These are phyloP conservation scores for Aspergillus latus DNA, from an alignment of 2,329 filamentous ascomycete genomes.

Conservation along the genomic window DNA sequence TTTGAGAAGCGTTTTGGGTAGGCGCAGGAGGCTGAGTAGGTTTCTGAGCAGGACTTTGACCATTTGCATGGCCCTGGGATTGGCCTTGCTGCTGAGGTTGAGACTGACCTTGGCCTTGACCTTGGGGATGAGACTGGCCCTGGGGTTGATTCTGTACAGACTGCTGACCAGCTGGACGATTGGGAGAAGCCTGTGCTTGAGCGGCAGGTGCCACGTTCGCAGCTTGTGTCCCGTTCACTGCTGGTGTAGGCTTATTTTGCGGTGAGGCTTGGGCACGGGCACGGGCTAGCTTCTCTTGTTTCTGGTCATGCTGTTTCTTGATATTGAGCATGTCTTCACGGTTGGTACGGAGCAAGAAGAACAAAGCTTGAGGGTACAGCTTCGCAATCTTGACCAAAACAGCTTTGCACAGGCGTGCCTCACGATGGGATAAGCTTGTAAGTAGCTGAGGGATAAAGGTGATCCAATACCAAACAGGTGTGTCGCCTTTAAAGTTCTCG, in stretches of 20 bases:
- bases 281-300: constrained; percentile 59
- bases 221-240: constrained; percentile 31
- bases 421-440: constrained; percentile 85
- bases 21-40: constrained; percentile 13
- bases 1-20: constrained; percentile 17
- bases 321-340: constrained; percentile 91
- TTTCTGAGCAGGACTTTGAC: constrained; percentile 15
- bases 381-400: constrained; percentile 94
- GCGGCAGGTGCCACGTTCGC: constrained; percentile 41
- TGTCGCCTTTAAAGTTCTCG: constrained; percentile 95
- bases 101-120: constrained; percentile 15
- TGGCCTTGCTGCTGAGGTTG: constrained; percentile 6
- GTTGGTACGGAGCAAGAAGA: constrained; percentile 91
- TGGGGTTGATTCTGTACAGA: constrained; percentile 25
- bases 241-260: constrained; percentile 31
- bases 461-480: constrained; percentile 99
- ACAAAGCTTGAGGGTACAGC: constrained; percentile 90
- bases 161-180: constrained; percentile 26
- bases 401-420: constrained; percentile 80
- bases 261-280: constrained; percentile 59
- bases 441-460: constrained; percentile 97
- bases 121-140: constrained; percentile 17
- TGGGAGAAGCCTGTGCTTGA: constrained; percentile 29
- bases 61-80: constrained; percentile 12
- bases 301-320: constrained; percentile 77